A percentile compares a stretch with the other conserved stretches of the same genome.
Conservation (phyloP, 148 eudicot species). For the Oxyria digyna region DNA sequence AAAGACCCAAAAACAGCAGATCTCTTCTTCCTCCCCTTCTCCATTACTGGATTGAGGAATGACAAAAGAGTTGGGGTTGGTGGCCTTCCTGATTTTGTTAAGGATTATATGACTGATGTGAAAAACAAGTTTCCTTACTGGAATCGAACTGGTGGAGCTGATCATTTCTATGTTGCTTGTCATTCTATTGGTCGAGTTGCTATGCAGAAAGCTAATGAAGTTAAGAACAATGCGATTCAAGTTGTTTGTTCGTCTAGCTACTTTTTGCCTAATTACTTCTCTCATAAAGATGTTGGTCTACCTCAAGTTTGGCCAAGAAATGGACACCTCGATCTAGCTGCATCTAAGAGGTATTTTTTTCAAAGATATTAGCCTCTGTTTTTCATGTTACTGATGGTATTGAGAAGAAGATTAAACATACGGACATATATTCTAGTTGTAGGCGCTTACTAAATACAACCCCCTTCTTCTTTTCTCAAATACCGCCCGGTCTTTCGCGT, state of each 20-base stretch:
- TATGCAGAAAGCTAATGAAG: slow-evolving; percentile 49
- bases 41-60: slow-evolving; percentile 54
- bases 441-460: too few relatives aligned
- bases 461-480: too few relatives aligned
- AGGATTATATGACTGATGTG: slow-evolving; percentile 29
- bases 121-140: slow-evolving; percentile 51
- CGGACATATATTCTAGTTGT: too few relatives aligned
- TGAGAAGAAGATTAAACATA: not conserved
- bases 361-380: too few relatives aligned
- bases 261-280: slow-evolving; percentile 49
- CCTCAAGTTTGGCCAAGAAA: slow-evolving; percentile 95
- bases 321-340: slow-evolving; percentile 31
- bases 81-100: slow-evolving; percentile 44
- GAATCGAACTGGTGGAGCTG: slow-evolving; percentile 73
- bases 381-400: not conserved
- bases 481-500: too few relatives aligned
- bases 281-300: slow-evolving; percentile 82
- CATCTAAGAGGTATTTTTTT: slow-evolving; percentile 43
- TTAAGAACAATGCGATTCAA: slow-evolving; percentile 68
- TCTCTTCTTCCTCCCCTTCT: slow-evolving; percentile 75
- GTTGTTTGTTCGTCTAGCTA: slow-evolving; percentile 83
- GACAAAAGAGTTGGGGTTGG: slow-evolving; percentile 55
- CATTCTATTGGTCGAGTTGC: slow-evolving; percentile 79
- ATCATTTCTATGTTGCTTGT: slow-evolving; percentile 84
- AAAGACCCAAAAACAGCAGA: slow-evolving; percentile 54